A percentile compares a stretch with the other conserved stretches of the same genome.
Evolutionary conservation across 2,329 filamentous ascomycete species (phyloP).

Genomic region (Dactylellina sp.): DNA sequence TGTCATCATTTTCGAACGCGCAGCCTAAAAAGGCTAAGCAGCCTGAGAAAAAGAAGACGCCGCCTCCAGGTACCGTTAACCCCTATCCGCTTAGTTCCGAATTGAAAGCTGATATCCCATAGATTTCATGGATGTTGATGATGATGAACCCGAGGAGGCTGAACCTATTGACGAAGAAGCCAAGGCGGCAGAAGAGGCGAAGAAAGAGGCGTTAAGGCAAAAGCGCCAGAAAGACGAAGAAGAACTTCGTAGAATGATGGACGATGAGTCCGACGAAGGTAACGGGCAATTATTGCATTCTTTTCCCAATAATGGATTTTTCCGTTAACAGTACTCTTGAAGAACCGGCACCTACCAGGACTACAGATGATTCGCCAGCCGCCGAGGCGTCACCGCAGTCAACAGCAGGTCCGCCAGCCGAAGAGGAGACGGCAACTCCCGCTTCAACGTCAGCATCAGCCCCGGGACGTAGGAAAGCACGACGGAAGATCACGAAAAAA

Average conservation of each 20-base stretch:
- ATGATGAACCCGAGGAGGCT: constrained; percentile 70
- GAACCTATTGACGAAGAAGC: constrained; percentile 65
- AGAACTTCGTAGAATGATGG: constrained; percentile 79
- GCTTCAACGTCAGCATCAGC: constrained; percentile 67
- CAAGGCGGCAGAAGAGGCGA: constrained; percentile 55
- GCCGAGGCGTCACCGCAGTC: constrained; percentile 26
- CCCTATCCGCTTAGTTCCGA: background rate
- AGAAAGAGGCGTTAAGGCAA: constrained; percentile 62
- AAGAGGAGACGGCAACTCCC: constrained; percentile 63
- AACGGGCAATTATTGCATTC: constrained; percentile 66
- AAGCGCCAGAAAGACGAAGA: constrained; percentile 74
- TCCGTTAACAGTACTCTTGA: constrained; percentile 59
- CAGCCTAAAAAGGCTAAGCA: constrained; percentile 62
- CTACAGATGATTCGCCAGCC: background rate
- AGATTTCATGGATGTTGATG: constrained; percentile 60
- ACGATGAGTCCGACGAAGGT: constrained; percentile 72
- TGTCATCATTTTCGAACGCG: constrained; percentile 53
- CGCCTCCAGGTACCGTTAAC: constrained; percentile 34
- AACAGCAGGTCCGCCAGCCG: constrained; percentile 58
- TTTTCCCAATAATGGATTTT: constrained; percentile 58
- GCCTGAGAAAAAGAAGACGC: constrained; percentile 60
- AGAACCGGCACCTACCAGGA: constrained; percentile 30
- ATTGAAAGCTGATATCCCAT: constrained; percentile 9
- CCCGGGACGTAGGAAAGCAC: constrained; percentile 78
- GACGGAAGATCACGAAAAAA: constrained; percentile 85